Conservation (phyloP, 1,139 yeast species). For the Blastobotrys buckinghamii region DNA sequence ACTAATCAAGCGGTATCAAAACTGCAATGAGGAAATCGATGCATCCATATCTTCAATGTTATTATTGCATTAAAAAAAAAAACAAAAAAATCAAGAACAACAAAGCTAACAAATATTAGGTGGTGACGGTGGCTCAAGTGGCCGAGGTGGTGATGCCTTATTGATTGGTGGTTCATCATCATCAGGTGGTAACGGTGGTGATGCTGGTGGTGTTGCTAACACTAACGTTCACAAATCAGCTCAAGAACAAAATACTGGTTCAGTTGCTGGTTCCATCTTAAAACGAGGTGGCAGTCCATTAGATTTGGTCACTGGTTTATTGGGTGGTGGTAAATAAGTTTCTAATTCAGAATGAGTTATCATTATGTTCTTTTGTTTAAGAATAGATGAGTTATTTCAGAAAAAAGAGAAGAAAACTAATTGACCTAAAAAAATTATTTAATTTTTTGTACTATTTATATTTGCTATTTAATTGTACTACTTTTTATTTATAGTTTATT, state of each 20-base stretch:
- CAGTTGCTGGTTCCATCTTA: background rate
- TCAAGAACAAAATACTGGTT: background rate
- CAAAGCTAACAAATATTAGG: background rate
- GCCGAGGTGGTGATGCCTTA: constrained; percentile 4
- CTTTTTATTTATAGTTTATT: no score
- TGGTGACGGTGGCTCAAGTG: background rate
- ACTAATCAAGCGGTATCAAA: no score
- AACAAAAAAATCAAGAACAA: background rate
- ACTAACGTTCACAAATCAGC: background rate
- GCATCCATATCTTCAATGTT: no score
- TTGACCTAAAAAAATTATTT: no score
- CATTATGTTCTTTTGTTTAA: no score
- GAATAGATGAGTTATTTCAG: no score
- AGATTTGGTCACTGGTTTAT: background rate
- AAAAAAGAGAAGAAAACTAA: no score
- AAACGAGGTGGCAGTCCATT: background rate
- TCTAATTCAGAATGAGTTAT: no score
- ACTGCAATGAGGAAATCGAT: no score
- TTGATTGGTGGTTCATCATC: constrained; percentile 2
- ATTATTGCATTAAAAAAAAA: no score
- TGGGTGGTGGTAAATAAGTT: background rate
- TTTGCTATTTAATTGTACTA: no score
- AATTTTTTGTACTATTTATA: no score
- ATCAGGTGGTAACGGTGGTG: constrained; percentile 5
- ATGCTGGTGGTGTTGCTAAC: constrained; percentile 6